These are phyloP conservation scores for Elongisporangium prolatum DNA, from an alignment of 352 stramenopile genomes.

Conservation along the genomic window DNA sequence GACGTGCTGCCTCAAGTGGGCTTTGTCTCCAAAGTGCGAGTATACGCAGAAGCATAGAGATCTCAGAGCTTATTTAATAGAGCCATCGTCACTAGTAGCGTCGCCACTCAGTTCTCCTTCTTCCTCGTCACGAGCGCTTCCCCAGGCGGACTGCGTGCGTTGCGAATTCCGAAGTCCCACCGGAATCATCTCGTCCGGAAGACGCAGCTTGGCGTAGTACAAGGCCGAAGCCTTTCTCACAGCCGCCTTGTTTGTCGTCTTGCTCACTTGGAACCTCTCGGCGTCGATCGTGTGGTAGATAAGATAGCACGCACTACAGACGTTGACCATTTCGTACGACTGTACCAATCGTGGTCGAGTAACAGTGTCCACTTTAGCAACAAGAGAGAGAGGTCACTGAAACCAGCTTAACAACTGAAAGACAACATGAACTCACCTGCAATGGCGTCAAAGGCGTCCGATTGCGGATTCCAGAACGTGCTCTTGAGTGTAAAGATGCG, in stretches of 20 bases:
- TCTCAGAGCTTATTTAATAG: neutral
- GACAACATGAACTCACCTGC: constrained; percentile 18
- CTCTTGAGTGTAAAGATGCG: constrained; percentile 68
- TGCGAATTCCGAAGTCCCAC: neutral
- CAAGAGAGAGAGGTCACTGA: neutral
- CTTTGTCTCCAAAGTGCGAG: constrained; percentile 51
- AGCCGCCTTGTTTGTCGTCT: constrained; percentile 26
- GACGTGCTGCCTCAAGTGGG: constrained; percentile 53
- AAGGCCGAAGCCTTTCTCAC: constrained; percentile 17
- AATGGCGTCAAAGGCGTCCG: constrained; percentile 49
- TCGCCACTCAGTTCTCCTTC: neutral
- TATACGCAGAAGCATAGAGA: constrained; percentile 18
- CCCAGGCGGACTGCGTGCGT: neutral
- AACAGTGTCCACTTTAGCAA: constrained; percentile 25
- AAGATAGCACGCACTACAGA: constrained; percentile 39
- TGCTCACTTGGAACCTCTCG: constrained; percentile 33
- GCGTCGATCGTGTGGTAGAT: constrained; percentile 50
- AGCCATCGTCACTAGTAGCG: neutral
- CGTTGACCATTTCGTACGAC: constrained; percentile 43
- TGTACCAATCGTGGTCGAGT: constrained; percentile 19
- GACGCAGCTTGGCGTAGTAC: constrained; percentile 19
- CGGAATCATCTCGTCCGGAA: neutral
- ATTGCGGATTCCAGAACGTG: constrained; percentile 66
- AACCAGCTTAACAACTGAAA: constrained; percentile 3
- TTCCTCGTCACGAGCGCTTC: neutral